Conservation (phyloP, 306 rosid species). For the Abrus precatorius region DNA sequence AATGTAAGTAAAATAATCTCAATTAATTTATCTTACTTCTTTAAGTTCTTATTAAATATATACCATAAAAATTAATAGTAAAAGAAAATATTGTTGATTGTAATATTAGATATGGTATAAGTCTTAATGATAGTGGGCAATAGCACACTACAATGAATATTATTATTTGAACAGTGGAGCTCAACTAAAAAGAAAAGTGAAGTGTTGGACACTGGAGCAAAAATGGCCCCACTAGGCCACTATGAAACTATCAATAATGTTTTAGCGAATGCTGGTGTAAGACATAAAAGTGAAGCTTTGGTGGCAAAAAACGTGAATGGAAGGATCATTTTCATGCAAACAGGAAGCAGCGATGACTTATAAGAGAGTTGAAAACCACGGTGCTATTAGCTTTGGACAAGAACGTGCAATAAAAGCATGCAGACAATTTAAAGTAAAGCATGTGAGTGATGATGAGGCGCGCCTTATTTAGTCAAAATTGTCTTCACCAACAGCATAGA, state of each 20-base stretch:
- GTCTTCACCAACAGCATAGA: background rate
- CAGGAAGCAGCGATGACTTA: background rate
- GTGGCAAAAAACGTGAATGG: background rate
- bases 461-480: slow-evolving; percentile 28
- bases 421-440: background rate
- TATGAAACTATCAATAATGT: background rate
- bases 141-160: too few relatives aligned
- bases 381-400: background rate
- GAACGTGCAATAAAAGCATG: slow-evolving; percentile 22
- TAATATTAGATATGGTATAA: too few relatives aligned
- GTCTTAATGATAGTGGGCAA: too few relatives aligned
- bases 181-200: background rate
- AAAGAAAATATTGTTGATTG: too few relatives aligned
- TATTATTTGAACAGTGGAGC: background rate
- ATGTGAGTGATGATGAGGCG: slow-evolving; percentile 30
- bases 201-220: background rate
- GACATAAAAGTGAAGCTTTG: slow-evolving; percentile 28
- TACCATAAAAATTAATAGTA: too few relatives aligned
- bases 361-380: slow-evolving; percentile 5
- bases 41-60: too few relatives aligned
- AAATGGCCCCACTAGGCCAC: slow-evolving; percentile 1
- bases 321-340: slow-evolving; percentile 42
- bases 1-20: too few relatives aligned
- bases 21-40: too few relatives aligned
- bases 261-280: slow-evolving; percentile 14